Base-by-base conservation (phyloP, 352 stramenopile genomes). In the Globisporangium viniferum region DNA sequence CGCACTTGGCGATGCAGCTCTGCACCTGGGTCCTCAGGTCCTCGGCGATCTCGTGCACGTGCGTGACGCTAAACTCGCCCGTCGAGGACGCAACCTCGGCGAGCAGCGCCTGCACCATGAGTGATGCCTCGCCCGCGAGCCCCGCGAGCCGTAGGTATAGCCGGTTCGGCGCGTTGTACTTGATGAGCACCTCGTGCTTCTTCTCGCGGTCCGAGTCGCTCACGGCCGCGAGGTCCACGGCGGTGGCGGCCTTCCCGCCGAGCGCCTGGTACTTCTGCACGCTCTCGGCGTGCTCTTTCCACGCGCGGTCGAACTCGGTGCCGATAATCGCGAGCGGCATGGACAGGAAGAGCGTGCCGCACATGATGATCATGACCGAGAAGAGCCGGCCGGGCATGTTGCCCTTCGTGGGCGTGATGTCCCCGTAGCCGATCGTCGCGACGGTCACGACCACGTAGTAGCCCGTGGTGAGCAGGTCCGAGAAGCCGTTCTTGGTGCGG, bases 291-390 rank as follows among this genome's bases (percentile, higher is more conserved):
- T 93, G 83, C 44, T 92, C 81, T 29, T 90, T 89, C 84, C 84
- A 93, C 8, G 86, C 86, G 29, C 82, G 81, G 46, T 93, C 83
- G 49, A 93, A 94, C 66, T 94, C 86, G 1, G 84, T 94, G 51
- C 86, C 86, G 68, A 94, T 92, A 80, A 94, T 94, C 48, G 86
- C 86, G 36, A 94, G 77, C 62, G 86, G 86, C 84, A 94, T 94
- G 56, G 86, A 92, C 58, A 94, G 74, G 67, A 94, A 94, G 35
- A 94, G 74, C 20, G 86, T 92, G 15, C 86, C 86, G 27, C 84
- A 89, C 81, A 94, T 89, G 67, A 94, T 94, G 62, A 90, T 90
- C 81, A 94, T 89, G 24, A 93, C 79, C 9, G 84, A 78, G 57
- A 87, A 90, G 33, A 83, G 73, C 0, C 81, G 78, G 9, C 80